Conservation (phyloP, 495 filamentous ascomycete species). For the Lophiostoma macrostomum region DNA sequence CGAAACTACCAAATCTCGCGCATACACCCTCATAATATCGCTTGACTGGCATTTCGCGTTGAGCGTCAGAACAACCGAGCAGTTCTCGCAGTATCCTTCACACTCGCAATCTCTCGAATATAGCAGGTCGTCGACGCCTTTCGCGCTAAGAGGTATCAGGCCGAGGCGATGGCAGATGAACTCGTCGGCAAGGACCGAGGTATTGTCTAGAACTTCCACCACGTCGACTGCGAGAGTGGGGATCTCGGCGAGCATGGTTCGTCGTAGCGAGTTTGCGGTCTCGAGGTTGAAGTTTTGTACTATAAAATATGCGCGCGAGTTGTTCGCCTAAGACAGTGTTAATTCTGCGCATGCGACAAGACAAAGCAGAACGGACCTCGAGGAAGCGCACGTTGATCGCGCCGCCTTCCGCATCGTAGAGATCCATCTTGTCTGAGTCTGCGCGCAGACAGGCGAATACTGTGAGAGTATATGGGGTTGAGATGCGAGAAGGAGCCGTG, state of each 20-base stretch:
- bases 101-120: slow-evolving; percentile 98
- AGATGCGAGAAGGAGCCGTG: too few relatives aligned
- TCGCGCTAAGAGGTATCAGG: slow-evolving; percentile 81
- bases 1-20: slow-evolving; percentile 72
- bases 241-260: slow-evolving; percentile 88
- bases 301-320: slow-evolving; percentile 73
- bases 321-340: slow-evolving; percentile 55
- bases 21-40: slow-evolving; percentile 86
- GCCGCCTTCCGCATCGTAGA: slow-evolving; percentile 27
- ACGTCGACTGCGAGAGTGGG: slow-evolving; percentile 94
- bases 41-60: slow-evolving; percentile 77
- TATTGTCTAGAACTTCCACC: slow-evolving; percentile 89
- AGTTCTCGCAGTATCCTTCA: slow-evolving; percentile 86
- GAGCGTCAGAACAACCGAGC: slow-evolving; percentile 77
- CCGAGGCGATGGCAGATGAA: slow-evolving; percentile 92
- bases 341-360: background rate
- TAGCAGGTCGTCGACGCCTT: slow-evolving; percentile 76
- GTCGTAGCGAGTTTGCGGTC: slow-evolving; percentile 92
- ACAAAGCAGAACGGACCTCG: slow-evolving; percentile 14
- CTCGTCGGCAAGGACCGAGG: slow-evolving; percentile 90
- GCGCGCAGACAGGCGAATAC: too few relatives aligned
- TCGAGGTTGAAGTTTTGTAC: slow-evolving; percentile 75
- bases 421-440: slow-evolving; percentile 29
- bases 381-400: slow-evolving; percentile 33
- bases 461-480: too few relatives aligned